Percentiles rank a stretch among this genome's conserved stretches.
phyloP scores from a whole-genome alignment of 2,329 filamentous ascomycete genomes.

The Talaromyces rugulosus region DNA sequence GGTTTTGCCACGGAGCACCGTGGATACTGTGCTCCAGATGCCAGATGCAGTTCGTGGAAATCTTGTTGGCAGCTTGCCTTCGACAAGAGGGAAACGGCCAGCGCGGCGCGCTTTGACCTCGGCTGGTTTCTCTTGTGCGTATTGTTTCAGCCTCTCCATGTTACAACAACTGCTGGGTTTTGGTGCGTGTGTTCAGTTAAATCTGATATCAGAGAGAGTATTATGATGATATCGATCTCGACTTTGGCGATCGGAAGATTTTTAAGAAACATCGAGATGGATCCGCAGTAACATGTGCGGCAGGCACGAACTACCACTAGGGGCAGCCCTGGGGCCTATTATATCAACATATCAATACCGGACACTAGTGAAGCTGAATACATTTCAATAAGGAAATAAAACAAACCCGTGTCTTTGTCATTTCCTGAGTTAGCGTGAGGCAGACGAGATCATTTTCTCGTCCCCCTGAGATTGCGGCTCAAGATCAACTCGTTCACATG shows the following conservation, averaged over 20 bases:
- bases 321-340: neutral
- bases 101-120: neutral
- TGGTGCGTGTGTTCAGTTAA: neutral
- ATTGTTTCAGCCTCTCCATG: conserved; percentile 9
- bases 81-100: neutral
- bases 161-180: neutral
- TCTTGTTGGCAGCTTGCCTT: neutral
- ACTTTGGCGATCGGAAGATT: neutral
- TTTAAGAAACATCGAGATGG: neutral
- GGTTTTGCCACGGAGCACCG: conserved; percentile 41
- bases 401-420: neutral
- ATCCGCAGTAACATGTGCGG: neutral
- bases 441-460: neutral
- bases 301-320: neutral
- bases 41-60: neutral
- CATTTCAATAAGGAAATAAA: neutral
- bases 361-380: neutral
- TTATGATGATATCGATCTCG: neutral
- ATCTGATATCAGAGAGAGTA: no score
- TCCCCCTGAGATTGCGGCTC: neutral
- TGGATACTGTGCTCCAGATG: neutral
- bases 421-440: neutral
- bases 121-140: conserved; percentile 5
- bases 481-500: neutral
- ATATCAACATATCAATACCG: neutral